Conservation (phyloP, 108 stramenopile genomes). For the Aurantiochytrium sp. region DNA sequence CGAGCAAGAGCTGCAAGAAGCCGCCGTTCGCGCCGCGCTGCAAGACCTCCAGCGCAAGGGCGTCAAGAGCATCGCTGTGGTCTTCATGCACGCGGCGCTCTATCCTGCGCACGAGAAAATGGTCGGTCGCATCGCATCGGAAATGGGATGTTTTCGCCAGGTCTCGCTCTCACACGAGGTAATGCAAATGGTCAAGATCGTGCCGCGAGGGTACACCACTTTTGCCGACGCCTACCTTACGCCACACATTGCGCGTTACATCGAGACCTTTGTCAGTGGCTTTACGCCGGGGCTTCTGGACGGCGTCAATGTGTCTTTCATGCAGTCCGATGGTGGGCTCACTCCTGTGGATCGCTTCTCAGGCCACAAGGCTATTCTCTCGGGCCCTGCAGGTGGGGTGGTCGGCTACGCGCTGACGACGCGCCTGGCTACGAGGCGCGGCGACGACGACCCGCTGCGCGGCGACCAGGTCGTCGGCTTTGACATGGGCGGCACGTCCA, state of each 20-base stretch:
- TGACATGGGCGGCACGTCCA: slow-evolving; percentile 97
- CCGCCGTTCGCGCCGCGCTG: slow-evolving; percentile 59
- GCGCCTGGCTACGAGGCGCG: slow-evolving; percentile 39
- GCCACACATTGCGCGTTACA: slow-evolving; percentile 80
- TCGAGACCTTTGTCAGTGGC: slow-evolving; percentile 74
- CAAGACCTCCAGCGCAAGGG: slow-evolving; percentile 66
- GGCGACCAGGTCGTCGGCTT: slow-evolving; percentile 85
- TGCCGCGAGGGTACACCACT: slow-evolving; percentile 83
- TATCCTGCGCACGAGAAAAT: slow-evolving; percentile 76
- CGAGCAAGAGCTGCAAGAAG: slow-evolving; percentile 61
- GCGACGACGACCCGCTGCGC: neutral
- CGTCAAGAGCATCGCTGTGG: slow-evolving; percentile 77
- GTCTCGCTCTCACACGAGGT: slow-evolving; percentile 77
- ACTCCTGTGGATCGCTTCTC: slow-evolving; percentile 83
- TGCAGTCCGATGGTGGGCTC: slow-evolving; percentile 97
- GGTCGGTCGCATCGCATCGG: slow-evolving; percentile 69
- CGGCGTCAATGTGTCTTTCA: slow-evolving; percentile 78
- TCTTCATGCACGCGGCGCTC: slow-evolving; percentile 75
- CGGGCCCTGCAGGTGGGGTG: slow-evolving; percentile 84
- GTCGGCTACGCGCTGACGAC: slow-evolving; percentile 95
- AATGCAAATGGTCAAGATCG: slow-evolving; percentile 91
- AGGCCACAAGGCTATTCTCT: slow-evolving; percentile 87
- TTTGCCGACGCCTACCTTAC: slow-evolving; percentile 95
- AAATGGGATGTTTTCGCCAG: slow-evolving; percentile 77
- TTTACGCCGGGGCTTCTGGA: slow-evolving; percentile 72